phyloP scores from a whole-genome alignment of 805 yeast genomes.

The Candida hungchunana region DNA sequence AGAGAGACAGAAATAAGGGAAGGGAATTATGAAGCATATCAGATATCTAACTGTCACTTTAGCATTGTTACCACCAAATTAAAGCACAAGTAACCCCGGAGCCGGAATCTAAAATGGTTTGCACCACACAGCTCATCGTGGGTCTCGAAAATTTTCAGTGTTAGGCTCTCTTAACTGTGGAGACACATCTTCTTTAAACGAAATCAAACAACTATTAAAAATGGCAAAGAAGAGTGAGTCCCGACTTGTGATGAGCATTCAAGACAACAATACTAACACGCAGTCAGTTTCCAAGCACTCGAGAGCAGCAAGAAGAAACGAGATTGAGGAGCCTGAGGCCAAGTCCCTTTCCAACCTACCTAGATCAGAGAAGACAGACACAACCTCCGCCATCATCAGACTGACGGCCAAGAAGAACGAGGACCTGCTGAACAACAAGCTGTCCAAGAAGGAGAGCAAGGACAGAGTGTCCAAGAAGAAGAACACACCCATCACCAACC shows the following conservation, averaged over 20 bases:
- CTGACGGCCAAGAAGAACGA: conserved; percentile 64
- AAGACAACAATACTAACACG: not conserved
- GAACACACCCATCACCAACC: conserved; percentile 28
- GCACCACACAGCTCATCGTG: conserved; percentile 7
- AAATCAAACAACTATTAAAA: not conserved
- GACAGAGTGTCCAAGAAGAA: conserved; percentile 27
- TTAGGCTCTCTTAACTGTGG: not conserved
- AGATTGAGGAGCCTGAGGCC: conserved; percentile 41
- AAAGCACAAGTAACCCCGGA: not conserved
- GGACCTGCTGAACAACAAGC: conserved; percentile 50
- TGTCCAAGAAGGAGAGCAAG: conserved; percentile 33
- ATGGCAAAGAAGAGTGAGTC: conserved; percentile 28
- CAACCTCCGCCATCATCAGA: conserved; percentile 61
- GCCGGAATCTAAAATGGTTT: not conserved
- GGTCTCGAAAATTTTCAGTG: conserved; percentile 7
- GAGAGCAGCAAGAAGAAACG: conserved; percentile 75
- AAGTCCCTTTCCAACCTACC: conserved; percentile 50
- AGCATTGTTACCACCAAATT: not conserved
- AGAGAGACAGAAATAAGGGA: too few species aligned
- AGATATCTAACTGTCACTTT: too few species aligned
- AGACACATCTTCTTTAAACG: too few species aligned
- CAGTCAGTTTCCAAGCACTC: conserved; percentile 55
- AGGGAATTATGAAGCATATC: too few species aligned
- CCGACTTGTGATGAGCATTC: not conserved
- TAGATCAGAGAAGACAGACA: conserved; percentile 55